Percentiles rank a stretch among this genome's conserved stretches.
These are phyloP conservation scores for Ceratocystis variospora DNA, from an alignment of 2,329 filamentous ascomycete species.

Conservation along the genomic window DNA sequence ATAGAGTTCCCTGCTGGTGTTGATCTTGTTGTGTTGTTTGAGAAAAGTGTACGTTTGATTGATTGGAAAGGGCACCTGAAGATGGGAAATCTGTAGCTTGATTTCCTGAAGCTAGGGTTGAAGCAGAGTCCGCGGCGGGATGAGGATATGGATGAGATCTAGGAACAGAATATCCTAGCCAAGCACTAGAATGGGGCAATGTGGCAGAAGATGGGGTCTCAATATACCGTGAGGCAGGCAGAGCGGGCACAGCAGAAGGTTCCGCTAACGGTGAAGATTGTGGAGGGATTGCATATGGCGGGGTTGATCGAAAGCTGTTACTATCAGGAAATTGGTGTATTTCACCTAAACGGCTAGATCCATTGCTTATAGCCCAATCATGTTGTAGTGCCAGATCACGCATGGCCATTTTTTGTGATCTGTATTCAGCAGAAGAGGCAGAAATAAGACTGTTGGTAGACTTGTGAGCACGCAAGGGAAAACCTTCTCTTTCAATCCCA, in stretches of 20 bases:
- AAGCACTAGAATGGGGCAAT: not conserved
- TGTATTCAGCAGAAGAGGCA: conserved; percentile 6
- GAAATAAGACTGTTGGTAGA: conserved; percentile 12
- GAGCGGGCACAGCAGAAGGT: not conserved
- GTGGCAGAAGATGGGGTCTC: conserved; percentile 2
- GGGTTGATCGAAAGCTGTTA: conserved; percentile 3
- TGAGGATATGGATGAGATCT: not conserved
- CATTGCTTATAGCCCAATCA: conserved; percentile 5
- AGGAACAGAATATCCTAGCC: not conserved
- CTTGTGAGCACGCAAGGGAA: not conserved
- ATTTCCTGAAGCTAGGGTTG: not conserved
- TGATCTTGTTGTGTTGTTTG: not conserved
- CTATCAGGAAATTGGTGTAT: not conserved
- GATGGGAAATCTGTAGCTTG: not conserved
- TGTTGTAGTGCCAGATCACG: not conserved
- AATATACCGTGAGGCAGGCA: not conserved
- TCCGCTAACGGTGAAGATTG: conserved; percentile 5
- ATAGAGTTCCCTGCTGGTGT: not conserved
- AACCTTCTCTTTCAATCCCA: not conserved
- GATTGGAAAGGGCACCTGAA: not conserved
- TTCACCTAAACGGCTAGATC: conserved; percentile 2
- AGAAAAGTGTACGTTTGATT: not conserved
- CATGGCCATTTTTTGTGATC: conserved; percentile 4
- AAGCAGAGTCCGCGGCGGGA: too few species aligned
- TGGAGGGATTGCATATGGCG: not conserved